Evolutionary conservation across 2,329 filamentous ascomycete genomes (phyloP), one percentile per base, ranked within the genome.

Genomic region (Penicillium sp.): DNA sequence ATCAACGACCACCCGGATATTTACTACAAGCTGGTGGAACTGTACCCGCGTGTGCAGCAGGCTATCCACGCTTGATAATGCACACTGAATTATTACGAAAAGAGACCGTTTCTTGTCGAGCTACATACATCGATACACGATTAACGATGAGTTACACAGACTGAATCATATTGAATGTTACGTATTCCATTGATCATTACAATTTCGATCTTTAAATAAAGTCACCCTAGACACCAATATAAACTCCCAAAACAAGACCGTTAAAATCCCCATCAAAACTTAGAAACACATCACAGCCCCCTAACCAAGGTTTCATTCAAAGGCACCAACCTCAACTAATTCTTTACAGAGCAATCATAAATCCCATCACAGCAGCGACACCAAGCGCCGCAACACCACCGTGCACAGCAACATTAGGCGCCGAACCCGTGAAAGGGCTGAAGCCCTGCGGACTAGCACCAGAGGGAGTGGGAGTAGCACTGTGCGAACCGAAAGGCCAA

Each of bases 1-100:
- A 88, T 91, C 71, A 81, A 84, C 43, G 87, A 95, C 55, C 93
- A 96, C 73, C 86, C 87, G 0, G 91, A 96, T 59, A 76, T 98
- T 47, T 97, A 93, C 73, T 79, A 86, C 16, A 82, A 85, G 60
- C 89, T 98, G 86, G 81, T 96, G 1, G 78, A 82, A 51, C 87
- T 96, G 14, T 97, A 96, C 70, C 93, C 93, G 8, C 85, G 89
- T 61, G 88, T 96, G 4, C 90, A 95, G 77, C 80, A 89, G 67
- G 87, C 89, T 22, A 90, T 95, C 58, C 87, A 90, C 68, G 84
- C 82, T n/a, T 85, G n/a, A 39, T 10, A 9, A 1, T 4, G 4
- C 35, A 39, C 8, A 14, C 3, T 39, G 6, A 19, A 39, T 9
- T 11, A 37, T 3, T 19, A 29, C 11, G 4, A 31, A 10, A 31